phyloP scores from a whole-genome alignment of 2,329 filamentous ascomycete genomes.

The Amesomyces nigricolor region DNA sequence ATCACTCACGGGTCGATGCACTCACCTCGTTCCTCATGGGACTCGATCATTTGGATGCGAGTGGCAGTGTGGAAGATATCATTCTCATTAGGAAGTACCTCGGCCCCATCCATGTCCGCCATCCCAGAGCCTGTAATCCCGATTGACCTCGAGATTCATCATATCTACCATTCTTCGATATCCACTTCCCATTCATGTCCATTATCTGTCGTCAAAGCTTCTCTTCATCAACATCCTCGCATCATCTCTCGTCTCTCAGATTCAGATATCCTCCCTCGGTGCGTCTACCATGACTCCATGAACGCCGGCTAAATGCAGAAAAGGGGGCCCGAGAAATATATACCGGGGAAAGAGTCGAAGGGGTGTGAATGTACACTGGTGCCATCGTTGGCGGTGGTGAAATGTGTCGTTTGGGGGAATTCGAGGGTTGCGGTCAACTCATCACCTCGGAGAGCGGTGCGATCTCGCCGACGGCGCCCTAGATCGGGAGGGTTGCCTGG shows the following conservation, averaged over 20 bases:
- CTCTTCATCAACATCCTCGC: background rate
- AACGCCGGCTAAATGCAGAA: conserved; percentile 5
- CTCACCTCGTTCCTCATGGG: no score
- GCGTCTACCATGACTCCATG: conserved; percentile 3
- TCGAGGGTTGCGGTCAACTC: background rate
- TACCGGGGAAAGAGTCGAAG: background rate
- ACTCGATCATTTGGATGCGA: background rate
- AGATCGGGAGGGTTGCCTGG: no score
- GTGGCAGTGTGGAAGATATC: background rate
- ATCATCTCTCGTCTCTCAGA: background rate
- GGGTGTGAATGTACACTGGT: conserved; percentile 1
- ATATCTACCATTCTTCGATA: background rate
- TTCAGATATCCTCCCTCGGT: background rate
- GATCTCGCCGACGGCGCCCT: conserved; percentile 21
- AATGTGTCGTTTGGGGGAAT: background rate
- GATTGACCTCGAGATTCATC: background rate
- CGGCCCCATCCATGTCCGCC: no score
- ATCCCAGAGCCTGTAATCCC: background rate
- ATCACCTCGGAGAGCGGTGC: conserved; percentile 17
- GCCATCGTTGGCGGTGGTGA: background rate
- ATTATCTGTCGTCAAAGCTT: background rate
- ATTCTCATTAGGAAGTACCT: conserved; percentile 1
- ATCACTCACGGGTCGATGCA: no score
- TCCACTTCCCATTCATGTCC: conserved; percentile 1
- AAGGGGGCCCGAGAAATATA: background rate